Evolutionary conservation across 768 basidiomycete species (phyloP).

Genomic region (Trametes gibbosa): DNA sequence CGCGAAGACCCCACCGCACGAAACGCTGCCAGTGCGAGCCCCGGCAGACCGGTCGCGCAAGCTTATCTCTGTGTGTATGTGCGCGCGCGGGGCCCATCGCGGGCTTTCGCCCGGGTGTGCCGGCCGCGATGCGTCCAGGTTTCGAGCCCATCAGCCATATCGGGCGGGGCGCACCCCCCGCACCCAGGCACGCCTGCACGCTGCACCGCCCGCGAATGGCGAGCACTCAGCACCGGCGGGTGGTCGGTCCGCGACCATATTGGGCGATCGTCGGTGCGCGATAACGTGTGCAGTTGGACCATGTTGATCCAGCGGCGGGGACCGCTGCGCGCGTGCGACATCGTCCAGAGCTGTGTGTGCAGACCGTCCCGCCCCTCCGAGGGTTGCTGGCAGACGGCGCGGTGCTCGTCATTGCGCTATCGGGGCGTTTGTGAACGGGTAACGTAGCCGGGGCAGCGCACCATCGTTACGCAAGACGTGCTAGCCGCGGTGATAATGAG

Average conservation of each 20-base stretch:
- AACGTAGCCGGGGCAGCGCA: not conserved
- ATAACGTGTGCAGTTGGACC: slow-evolving; percentile 3
- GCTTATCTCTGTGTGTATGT: slow-evolving; percentile 8
- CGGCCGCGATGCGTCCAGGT: not conserved
- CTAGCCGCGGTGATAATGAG: slow-evolving; percentile 6
- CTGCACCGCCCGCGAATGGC: not conserved
- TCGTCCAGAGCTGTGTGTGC: not conserved
- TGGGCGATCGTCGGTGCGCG: slow-evolving; percentile 13
- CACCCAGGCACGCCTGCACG: slow-evolving; percentile 6
- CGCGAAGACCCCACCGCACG: not conserved
- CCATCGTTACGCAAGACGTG: not conserved
- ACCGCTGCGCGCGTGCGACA: not conserved
- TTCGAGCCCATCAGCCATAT: slow-evolving; percentile 12
- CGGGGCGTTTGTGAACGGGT: not conserved
- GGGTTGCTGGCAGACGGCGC: not conserved
- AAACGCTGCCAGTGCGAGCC: not conserved
- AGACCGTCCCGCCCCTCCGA: slow-evolving; percentile 10
- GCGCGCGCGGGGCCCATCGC: slow-evolving; percentile 2
- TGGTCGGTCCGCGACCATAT: slow-evolving; percentile 12
- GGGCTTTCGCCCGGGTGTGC: not conserved
- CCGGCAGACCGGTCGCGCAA: not conserved
- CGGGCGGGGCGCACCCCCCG: not conserved
- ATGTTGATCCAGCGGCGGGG: slow-evolving; percentile 2
- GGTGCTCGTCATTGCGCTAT: not conserved
- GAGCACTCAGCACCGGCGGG: not conserved